A percentile compares a stretch with the other conserved stretches of the same genome.
phyloP scores from a whole-genome alignment of 129 eudicot species.

The Escallonia rubra region DNA sequence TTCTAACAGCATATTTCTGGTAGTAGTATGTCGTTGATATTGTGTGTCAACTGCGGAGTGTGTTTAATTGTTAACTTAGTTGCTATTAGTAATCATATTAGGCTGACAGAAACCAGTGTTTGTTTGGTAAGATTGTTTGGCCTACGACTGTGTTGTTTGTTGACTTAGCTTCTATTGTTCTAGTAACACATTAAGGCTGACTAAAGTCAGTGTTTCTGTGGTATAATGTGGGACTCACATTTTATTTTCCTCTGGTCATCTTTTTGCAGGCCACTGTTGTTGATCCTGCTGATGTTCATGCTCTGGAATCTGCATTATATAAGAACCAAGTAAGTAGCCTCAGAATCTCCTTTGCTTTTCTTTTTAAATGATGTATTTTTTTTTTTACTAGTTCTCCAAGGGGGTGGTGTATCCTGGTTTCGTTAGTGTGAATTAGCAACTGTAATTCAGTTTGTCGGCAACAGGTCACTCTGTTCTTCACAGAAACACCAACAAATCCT shows the following conservation, averaged over 20 bases:
- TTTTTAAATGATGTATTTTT: neutral
- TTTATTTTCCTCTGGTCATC: conserved; percentile 3
- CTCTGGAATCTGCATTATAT: conserved; percentile 52
- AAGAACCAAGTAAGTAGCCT: conserved; percentile 46
- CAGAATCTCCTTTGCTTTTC: neutral
- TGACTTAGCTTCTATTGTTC: neutral
- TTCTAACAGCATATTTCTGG: too few relatives aligned
- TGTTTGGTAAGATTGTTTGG: too few relatives aligned
- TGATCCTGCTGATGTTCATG: conserved; percentile 78
- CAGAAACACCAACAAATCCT: conserved; percentile 93
- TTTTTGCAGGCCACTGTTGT: conserved; percentile 65
- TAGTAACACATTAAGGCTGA: neutral
- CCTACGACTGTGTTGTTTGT: too few relatives aligned
- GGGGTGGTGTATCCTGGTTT: too few relatives aligned
- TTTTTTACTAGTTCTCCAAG: neutral
- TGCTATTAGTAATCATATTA: too few relatives aligned
- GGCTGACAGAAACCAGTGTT: too few relatives aligned
- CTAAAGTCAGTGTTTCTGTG: neutral
- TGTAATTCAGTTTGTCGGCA: neutral
- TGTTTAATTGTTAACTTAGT: too few relatives aligned
- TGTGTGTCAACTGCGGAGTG: too few relatives aligned
- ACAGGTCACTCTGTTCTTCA: conserved; percentile 80
- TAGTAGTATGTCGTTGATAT: too few relatives aligned
- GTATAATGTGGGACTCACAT: neutral
- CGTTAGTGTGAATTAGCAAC: neutral